Conservation (phyloP, 345 rosid genomes). For the Heritiera littoralis region DNA sequence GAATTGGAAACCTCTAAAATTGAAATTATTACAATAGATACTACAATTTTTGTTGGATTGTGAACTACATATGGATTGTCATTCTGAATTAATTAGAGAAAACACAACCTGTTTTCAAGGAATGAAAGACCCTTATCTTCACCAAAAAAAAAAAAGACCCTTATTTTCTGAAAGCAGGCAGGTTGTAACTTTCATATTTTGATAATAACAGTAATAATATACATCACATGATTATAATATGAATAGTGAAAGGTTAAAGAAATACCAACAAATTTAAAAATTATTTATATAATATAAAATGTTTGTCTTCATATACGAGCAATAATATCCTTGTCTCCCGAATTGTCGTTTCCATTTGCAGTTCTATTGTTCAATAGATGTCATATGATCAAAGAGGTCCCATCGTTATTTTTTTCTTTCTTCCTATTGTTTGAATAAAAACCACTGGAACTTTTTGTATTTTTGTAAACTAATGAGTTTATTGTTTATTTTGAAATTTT, state of each 20-base stretch:
- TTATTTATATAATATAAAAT: background rate
- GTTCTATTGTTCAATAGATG: constrained; percentile 8
- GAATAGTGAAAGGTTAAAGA: background rate
- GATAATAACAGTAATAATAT: too few species aligned
- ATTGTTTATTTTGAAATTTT: too few species aligned
- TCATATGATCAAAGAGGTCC: constrained; percentile 6
- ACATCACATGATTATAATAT: background rate
- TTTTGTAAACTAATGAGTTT: too few species aligned
- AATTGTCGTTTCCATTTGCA: background rate
- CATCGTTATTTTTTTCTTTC: background rate
- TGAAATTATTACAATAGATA: background rate
- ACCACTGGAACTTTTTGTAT: background rate
- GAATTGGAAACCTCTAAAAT: background rate
- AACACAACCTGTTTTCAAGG: background rate
- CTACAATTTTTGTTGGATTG: too few species aligned
- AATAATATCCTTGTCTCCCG: background rate
- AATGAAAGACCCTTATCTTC: background rate
- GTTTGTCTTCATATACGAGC: constrained; percentile 6
- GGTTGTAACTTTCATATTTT: too few species aligned
- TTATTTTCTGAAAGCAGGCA: too few species aligned
- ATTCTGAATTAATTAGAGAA: background rate
- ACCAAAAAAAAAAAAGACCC: background rate
- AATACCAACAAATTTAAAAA: background rate
- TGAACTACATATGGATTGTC: too few species aligned
- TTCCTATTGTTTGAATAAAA: background rate